phyloP scores from a whole-genome alignment of 257 asterid genomes.

The Ophiorrhiza pumila region DNA sequence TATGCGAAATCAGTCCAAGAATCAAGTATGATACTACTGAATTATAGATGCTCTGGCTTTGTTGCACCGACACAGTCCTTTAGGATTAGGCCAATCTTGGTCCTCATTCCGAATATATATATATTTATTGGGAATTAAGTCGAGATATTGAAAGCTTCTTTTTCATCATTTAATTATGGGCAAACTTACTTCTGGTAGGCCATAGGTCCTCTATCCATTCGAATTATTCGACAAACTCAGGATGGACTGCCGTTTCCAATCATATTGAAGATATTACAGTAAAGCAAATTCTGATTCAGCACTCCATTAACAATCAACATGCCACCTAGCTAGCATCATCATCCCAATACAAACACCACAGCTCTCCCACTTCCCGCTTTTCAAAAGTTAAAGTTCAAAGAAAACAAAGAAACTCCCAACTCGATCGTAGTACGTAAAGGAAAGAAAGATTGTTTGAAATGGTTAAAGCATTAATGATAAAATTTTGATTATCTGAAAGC shows the following conservation, averaged over 20 bases:
- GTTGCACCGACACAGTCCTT: slow-evolving; percentile 9
- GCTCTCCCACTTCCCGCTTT: too few species aligned
- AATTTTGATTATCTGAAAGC: too few species aligned
- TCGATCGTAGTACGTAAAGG: too few species aligned
- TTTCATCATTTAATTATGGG: neutral
- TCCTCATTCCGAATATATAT: neutral
- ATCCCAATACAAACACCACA: neutral
- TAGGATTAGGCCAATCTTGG: neutral
- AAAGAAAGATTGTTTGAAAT: too few species aligned
- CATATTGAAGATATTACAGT: neutral
- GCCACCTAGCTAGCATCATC: neutral
- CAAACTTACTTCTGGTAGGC: neutral
- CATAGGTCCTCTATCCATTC: neutral
- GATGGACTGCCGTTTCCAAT: slow-evolving; percentile 8
- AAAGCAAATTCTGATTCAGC: slow-evolving; percentile 12
- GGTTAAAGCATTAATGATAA: too few species aligned
- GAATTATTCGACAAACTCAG: neutral
- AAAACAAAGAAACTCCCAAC: too few species aligned
- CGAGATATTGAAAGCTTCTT: neutral
- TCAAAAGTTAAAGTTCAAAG: neutral
- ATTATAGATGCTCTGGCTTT: slow-evolving; percentile 11
- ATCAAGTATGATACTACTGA: neutral
- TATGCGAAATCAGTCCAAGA: too few species aligned
- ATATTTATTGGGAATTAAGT: too few species aligned
- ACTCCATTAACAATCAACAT: neutral